phyloP scores from a whole-genome alignment of 202 grass and related monocot genomes.

The Setaria viridis region DNA sequence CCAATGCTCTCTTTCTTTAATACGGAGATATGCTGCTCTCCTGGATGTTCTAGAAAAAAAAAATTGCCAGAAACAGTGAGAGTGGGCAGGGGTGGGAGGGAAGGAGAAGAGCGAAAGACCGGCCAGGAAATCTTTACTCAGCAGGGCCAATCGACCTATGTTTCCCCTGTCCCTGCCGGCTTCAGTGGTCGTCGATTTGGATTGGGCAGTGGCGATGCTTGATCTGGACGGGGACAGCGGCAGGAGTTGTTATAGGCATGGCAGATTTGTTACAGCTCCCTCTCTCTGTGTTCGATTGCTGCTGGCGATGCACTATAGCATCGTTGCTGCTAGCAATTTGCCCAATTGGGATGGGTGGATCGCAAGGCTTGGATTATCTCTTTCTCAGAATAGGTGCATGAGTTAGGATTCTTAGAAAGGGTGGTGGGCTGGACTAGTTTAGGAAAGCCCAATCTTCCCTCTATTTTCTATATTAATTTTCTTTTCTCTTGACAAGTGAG shows the following conservation, averaged over 20 bases:
- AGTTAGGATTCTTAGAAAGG: neutral
- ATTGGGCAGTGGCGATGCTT: neutral
- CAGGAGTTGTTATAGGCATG: neutral
- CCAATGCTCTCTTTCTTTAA: neutral
- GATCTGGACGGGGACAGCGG: neutral
- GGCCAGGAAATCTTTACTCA: neutral
- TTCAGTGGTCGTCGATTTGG: neutral
- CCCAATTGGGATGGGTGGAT: neutral
- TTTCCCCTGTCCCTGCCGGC: neutral
- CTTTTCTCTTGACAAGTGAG: neutral
- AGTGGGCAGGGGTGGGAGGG: neutral
- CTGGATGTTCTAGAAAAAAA: neutral
- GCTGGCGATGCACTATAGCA: neutral
- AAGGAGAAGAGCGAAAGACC: neutral
- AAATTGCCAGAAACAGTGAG: neutral
- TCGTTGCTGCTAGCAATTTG: neutral
- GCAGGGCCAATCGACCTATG: neutral
- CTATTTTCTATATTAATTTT: neutral
- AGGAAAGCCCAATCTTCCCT: neutral
- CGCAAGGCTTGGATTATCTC: neutral
- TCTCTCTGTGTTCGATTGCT: neutral
- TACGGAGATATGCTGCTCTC: neutral
- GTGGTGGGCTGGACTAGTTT: neutral
- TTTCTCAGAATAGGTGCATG: neutral
- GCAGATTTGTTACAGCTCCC: neutral